Evolutionary conservation across 1,284 basidiomycete species (phyloP).

Genomic region (Peniophora sp.): DNA sequence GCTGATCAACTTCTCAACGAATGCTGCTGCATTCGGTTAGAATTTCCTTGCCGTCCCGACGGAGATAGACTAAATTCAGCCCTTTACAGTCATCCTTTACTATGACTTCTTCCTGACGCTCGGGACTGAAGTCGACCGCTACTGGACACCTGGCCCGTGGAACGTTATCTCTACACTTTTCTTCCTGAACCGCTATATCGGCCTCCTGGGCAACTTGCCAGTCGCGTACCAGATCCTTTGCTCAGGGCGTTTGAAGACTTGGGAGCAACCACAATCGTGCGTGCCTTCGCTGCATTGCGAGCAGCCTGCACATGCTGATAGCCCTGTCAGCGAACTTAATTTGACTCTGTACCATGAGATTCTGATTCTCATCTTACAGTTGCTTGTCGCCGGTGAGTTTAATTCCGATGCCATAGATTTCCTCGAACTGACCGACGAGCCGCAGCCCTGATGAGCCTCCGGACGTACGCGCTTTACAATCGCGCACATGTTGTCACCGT

Average conservation of each 20-base stretch:
- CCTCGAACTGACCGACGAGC: too few relatives aligned
- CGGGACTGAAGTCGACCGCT: not conserved
- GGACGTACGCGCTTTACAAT: too few relatives aligned
- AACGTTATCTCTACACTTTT: not conserved
- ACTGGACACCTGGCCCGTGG: not conserved
- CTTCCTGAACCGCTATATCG: slow-evolving; percentile 2
- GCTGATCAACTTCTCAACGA: too few relatives aligned
- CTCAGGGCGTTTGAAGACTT: slow-evolving; percentile 5
- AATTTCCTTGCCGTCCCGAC: too few relatives aligned
- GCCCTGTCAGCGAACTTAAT: not conserved
- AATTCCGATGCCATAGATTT: too few relatives aligned
- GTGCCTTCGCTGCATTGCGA: not conserved
- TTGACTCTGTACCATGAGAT: slow-evolving; percentile 22
- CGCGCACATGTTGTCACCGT: too few relatives aligned
- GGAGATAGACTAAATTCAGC: too few relatives aligned
- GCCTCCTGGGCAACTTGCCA: not conserved
- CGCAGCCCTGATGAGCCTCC: too few relatives aligned
- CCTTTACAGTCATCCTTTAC: slow-evolving; percentile 2
- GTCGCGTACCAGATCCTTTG: slow-evolving; percentile 12
- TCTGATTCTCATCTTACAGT: slow-evolving; percentile 25
- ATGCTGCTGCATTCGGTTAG: too few relatives aligned
- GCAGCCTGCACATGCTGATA: not conserved
- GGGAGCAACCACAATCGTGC: not conserved
- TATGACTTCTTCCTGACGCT: slow-evolving; percentile 3
- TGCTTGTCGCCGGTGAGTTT: slow-evolving; percentile 25